Base-by-base conservation (phyloP, 306 rosid species). In the Psophocarpus tetragonolobus region DNA sequence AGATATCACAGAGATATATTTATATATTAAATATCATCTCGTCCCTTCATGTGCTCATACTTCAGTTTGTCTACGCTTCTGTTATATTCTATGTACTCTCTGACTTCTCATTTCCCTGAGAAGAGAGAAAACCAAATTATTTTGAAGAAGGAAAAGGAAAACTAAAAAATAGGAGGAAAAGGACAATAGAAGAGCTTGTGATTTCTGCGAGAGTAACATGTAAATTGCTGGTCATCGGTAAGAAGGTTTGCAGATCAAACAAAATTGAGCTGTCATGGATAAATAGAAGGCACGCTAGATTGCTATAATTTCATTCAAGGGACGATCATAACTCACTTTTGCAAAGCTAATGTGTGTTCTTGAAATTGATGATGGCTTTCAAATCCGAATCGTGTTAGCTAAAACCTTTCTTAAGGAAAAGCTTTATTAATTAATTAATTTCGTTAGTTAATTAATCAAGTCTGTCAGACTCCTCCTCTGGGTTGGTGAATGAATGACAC, bases 41-140 rank as follows among this genome's bases (percentile, higher is more conserved):
- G 80, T 77, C 77, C 47, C 77, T 48, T 67, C 69, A 74, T 74
- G 84, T 83, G 84, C 74, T 15, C 75, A 50, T 68, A 53, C 74
- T 50, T 53, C 36, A 68, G 57, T 68, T 62, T 79, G 65, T 83
- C 77, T 73, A 72, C 20, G 45, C 24, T 66, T 9, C 38, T 36
- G 61, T 51, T 74, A 42, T 67, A 33, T 35, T 72, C 57, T 21
- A 48, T 14, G 26, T 67, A 78, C 76, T 42, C 58, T 77, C 75
- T 74, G 78, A 80, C 62, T 71, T 21, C 29, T 76, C 67, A 69
- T 60, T 44, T 81, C 57, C 48, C 12, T 57, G 36, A 13, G 56
- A 47, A 70, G 21, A 61, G 53, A 26, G 69, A 71, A 71, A 77
- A 26, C 14, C 42, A 83, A 39, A 14, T 48, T 32, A 11, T 42